phyloP scores from a whole-genome alignment of 2,329 filamentous ascomycete species.

The Colletotrichum sp. region DNA sequence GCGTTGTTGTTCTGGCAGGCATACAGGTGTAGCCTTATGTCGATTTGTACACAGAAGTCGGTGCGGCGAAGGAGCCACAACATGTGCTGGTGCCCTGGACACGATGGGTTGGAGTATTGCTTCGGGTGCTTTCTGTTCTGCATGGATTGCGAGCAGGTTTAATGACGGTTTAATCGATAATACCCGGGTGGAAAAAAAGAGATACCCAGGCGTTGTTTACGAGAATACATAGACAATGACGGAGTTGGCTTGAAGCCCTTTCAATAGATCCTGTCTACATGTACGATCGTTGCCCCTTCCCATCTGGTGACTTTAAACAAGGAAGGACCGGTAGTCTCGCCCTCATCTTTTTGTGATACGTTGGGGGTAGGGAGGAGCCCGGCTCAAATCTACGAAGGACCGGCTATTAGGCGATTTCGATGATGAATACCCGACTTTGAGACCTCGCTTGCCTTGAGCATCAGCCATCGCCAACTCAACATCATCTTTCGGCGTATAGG shows the following conservation, averaged over 20 bases:
- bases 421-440: background rate
- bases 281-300: background rate
- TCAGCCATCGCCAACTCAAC: background rate
- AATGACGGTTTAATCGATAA: background rate
- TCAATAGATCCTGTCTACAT: background rate
- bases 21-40: background rate
- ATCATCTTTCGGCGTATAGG: background rate
- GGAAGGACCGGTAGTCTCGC: background rate
- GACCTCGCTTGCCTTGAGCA: background rate
- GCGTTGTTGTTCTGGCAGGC: slow-evolving; percentile 1
- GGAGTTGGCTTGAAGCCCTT: background rate
- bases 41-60: background rate
- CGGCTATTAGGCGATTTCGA: background rate
- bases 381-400: background rate
- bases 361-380: background rate
- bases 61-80: background rate
- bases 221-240: background rate
- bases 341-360: background rate
- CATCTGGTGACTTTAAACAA: background rate
- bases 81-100: background rate
- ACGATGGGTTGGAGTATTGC: background rate
- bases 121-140: background rate
- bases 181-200: background rate
- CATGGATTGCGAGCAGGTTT: background rate
- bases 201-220: background rate